Base-by-base conservation (phyloP, 345 rosid species). In the Populus ilicifolia region DNA sequence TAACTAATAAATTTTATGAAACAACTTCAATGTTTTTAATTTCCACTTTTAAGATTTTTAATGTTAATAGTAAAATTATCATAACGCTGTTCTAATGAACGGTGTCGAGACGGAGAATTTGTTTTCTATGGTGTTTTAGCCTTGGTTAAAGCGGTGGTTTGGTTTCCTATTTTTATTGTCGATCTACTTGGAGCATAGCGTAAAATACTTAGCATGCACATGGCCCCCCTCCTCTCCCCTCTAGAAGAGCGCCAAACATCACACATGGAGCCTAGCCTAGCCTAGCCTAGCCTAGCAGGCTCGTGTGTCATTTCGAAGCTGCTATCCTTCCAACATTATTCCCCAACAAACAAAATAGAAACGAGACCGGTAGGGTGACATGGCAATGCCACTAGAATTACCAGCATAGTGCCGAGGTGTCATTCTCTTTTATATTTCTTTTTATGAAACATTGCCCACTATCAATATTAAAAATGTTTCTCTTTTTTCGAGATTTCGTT, bases 331-430 rank as follows among this genome's bases (percentile, higher is more conserved):
- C 10, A 73, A 8, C 35, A 14, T 61, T 73, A 38, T 73, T 73
- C 35, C 50, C 38, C 30, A 20, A 21, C 41, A 35, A 70, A 21
- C 77, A 74, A 70, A 72, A 71, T 65, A 77, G 35, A 75, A 50
- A 78, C 68, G 43, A 70, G 52, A 76, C 74, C 35, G 69, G 43
- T 44, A 76, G 70, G 69, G 83, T 14, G 52, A 5, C 52, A 70
- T 83, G 86, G 79, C 65, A 29, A 39, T 85, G 88, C 83, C 85
- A 73, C 67, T 66, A 63, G 72, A 85, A 82, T 80, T 35, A 73
- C 74, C 82, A 80, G 79, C 87, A 87, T 50, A n/a, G 54, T 77
- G 80, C 73, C 78, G 54, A 73, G 75, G 64, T 76, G 88, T 74
- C 84, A 80, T 81, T 83, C 87, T 74, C 8, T 73, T 67, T 21